A percentile compares a stretch with the other conserved stretches of the same genome.
Conservation (phyloP, 805 yeast species). For the Saturnispora zaruensis region DNA sequence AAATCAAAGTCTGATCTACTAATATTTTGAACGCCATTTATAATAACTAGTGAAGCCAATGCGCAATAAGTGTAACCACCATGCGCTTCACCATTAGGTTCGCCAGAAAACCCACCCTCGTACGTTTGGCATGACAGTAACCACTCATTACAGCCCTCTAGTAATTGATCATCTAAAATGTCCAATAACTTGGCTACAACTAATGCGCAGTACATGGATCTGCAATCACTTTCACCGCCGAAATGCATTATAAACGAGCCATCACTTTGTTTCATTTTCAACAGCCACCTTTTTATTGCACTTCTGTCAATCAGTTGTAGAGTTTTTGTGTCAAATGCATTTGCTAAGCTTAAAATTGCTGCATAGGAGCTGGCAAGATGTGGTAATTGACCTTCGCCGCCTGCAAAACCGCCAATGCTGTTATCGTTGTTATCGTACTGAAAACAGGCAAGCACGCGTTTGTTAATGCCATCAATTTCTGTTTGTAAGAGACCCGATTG, state of each 20-base stretch:
- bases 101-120: constrained; percentile 94
- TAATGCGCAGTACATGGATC: constrained; percentile 86
- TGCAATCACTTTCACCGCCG: constrained; percentile 76
- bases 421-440: constrained; percentile 13
- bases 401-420: constrained; percentile 47
- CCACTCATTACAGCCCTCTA: constrained; percentile 49
- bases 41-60: constrained; percentile 48
- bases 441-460: constrained; percentile 9
- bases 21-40: constrained; percentile 31
- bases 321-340: constrained; percentile 34
- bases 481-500: constrained; percentile 15
- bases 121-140: constrained; percentile 68
- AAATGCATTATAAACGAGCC: constrained; percentile 74
- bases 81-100: constrained; percentile 83
- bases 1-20: constrained; percentile 32
- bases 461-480: constrained; percentile 4
- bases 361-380: constrained; percentile 86
- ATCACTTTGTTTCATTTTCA: constrained; percentile 50
- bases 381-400: constrained; percentile 74
- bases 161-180: constrained; percentile 53
- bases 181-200: constrained; percentile 58
- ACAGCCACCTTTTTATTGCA: constrained; percentile 54
- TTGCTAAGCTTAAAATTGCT: constrained; percentile 52
- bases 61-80: constrained; percentile 97
- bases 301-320: constrained; percentile 39